phyloP scores from a whole-genome alignment of 768 basidiomycete species.

The Strobilomyces dryophilus region DNA sequence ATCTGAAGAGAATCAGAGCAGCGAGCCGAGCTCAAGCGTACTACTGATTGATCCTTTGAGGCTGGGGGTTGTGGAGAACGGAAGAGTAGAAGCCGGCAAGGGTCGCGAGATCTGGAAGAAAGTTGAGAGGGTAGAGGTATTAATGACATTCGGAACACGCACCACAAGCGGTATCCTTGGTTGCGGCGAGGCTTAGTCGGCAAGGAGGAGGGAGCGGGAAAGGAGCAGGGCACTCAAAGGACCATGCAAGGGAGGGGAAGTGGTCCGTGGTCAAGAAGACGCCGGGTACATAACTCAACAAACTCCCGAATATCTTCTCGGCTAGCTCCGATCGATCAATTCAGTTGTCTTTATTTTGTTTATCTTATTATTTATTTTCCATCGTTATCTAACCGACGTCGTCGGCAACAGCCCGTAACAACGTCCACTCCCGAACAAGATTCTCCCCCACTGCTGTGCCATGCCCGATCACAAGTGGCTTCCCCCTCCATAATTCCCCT shows the following conservation, averaged over 20 bases:
- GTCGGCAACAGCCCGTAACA: constrained; percentile 10
- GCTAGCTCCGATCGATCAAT: constrained; percentile 20
- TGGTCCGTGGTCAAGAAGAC: constrained; percentile 27
- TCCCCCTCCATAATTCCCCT: neutral
- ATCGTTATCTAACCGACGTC: constrained; percentile 30
- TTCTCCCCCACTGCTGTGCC: constrained; percentile 13
- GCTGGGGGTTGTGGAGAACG: constrained; percentile 35
- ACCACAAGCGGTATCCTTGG: constrained; percentile 55
- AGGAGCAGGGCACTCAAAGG: constrained; percentile 30
- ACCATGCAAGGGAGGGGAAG: constrained; percentile 30
- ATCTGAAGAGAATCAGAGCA: constrained; percentile 32
- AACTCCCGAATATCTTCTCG: constrained; percentile 23
- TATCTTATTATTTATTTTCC: constrained; percentile 12
- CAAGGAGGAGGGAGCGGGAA: constrained; percentile 25
- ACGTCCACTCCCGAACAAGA: constrained; percentile 4
- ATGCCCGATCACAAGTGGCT: constrained; percentile 13
- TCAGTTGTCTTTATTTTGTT: neutral
- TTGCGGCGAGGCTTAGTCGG: constrained; percentile 44
- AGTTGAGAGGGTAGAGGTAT: neutral
- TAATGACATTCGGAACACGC: constrained; percentile 5
- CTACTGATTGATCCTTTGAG: constrained; percentile 39
- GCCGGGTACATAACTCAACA: constrained; percentile 27
- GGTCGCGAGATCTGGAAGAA: constrained; percentile 79
- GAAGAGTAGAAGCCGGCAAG: constrained; percentile 75
- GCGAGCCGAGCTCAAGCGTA: constrained; percentile 76